phyloP scores from a whole-genome alignment of 257 asterid species.

The Ocimum tenuiflorum region DNA sequence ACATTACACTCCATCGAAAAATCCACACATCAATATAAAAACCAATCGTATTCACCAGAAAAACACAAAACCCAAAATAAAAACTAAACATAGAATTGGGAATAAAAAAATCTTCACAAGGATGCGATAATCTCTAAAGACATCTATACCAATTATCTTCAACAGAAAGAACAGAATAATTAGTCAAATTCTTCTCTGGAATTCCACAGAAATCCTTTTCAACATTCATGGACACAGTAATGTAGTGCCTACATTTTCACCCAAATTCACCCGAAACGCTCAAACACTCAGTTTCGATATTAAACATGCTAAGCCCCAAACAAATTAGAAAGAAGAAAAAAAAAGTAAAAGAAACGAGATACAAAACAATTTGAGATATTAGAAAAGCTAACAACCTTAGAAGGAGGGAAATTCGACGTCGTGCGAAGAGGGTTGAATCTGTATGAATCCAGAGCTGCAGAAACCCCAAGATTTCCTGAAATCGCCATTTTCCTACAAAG shows the following conservation, averaged over 20 bases:
- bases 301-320: neutral
- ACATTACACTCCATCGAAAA: neutral
- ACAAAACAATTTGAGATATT: neutral
- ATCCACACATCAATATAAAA: too few relatives aligned
- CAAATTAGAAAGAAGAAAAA: neutral
- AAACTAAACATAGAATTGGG: neutral
- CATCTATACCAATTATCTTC: neutral
- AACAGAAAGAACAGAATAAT: neutral
- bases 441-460: conserved; percentile 54
- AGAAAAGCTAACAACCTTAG: conserved; percentile 67
- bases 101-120: neutral
- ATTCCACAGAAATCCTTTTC: neutral
- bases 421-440: conserved; percentile 48
- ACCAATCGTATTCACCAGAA: too few relatives aligned
- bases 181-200: neutral
- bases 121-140: too few relatives aligned
- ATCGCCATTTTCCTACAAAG: conserved; percentile 39
- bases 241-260: neutral
- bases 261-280: neutral
- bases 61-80: neutral
- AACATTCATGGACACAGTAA: neutral
- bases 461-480: conserved; percentile 68
- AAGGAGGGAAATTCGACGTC: conserved; percentile 38
- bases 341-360: neutral
- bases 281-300: neutral